Conservation (phyloP, 2,329 filamentous ascomycete species). For the Penicillium sp. region DNA sequence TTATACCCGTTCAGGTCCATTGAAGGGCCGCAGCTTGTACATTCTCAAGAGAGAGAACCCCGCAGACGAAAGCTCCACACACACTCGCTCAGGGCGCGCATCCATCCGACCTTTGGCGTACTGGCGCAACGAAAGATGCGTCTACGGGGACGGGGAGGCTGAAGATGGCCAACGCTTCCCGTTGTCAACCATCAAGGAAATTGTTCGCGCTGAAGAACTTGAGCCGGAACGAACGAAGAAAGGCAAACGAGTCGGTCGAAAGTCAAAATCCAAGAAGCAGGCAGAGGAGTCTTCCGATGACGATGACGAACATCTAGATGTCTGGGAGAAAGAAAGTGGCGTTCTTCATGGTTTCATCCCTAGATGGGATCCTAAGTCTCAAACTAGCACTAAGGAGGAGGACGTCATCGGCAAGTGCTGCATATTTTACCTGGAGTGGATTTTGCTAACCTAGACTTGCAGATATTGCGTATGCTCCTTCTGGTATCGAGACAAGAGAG, state of each 20-base stretch:
- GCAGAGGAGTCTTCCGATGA: constrained; percentile 41
- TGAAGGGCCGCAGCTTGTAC: constrained; percentile 50
- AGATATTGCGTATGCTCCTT: constrained; percentile 62
- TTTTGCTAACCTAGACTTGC: constrained; percentile 7
- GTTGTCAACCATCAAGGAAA: constrained; percentile 71
- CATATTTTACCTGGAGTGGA: background rate
- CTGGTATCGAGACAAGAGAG: constrained; percentile 58
- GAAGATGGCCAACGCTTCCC: constrained; percentile 59
- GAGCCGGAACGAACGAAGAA: constrained; percentile 43
- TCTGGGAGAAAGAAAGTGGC: constrained; percentile 46
- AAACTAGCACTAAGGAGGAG: constrained; percentile 39
- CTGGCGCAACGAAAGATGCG: constrained; percentile 81
- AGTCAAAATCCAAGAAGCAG: constrained; percentile 34
- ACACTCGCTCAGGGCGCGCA: constrained; percentile 74
- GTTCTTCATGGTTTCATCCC: constrained; percentile 46
- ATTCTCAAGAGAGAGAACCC: constrained; percentile 54
- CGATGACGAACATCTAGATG: constrained; percentile 39
- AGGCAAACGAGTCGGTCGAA: constrained; percentile 34
- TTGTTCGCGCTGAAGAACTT: constrained; percentile 71
- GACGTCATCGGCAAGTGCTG: constrained; percentile 39
- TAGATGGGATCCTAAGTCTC: constrained; percentile 43
- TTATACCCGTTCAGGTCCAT: constrained; percentile 45
- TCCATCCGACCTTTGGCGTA: constrained; percentile 77
- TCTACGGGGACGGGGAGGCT: constrained; percentile 64
- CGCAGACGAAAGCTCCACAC: constrained; percentile 57